A percentile compares a stretch with the other conserved stretches of the same genome.
These are phyloP conservation scores for Leccinum arenicola DNA, from an alignment of 768 basidiomycete species.

Conservation along the genomic window DNA sequence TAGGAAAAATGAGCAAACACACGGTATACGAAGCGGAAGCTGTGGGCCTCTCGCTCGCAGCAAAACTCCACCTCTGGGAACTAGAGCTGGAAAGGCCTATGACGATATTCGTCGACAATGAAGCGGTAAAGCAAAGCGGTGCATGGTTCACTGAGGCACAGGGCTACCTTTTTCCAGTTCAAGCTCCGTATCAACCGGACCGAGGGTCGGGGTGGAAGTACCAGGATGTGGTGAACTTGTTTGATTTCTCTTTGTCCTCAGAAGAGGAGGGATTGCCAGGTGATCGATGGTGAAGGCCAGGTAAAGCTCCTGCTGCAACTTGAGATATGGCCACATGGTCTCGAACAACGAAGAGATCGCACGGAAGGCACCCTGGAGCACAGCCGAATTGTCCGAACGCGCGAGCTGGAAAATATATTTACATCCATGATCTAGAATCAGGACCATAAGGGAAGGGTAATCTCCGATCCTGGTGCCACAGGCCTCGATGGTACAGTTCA, in stretches of 20 bases:
- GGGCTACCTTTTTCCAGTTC: conserved; percentile 49
- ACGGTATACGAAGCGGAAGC: too few relatives aligned
- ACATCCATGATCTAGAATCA: conserved; percentile 88
- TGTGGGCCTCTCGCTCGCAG: too few relatives aligned
- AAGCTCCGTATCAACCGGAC: conserved; percentile 34
- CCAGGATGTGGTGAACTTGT: conserved; percentile 48
- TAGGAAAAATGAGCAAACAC: too few relatives aligned
- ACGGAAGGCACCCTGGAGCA: conserved; percentile 79
- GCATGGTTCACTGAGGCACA: too few relatives aligned
- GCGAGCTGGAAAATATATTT: conserved; percentile 97
- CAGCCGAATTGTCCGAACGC: conserved; percentile 78
- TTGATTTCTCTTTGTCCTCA: conserved; percentile 32
- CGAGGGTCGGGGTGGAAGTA: conserved; percentile 41
- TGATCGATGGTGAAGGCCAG: conserved; percentile 92
- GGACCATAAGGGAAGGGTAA: conserved; percentile 73
- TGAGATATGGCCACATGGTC: conserved; percentile 81
- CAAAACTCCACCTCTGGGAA: too few relatives aligned
- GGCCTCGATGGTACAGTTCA: conserved; percentile 86
- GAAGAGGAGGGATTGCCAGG: conserved; percentile 56
- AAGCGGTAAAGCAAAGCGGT: too few relatives aligned
- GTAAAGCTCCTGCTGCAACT: conserved; percentile 94
- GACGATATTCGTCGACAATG: too few relatives aligned
- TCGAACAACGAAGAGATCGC: conserved; percentile 87
- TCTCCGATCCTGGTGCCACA: conserved; percentile 74
- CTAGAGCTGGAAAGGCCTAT: too few relatives aligned